Percentiles rank a stretch among this genome's conserved stretches.
phyloP scores from a whole-genome alignment of 768 basidiomycete species.

The Termitomyces sp. region DNA sequence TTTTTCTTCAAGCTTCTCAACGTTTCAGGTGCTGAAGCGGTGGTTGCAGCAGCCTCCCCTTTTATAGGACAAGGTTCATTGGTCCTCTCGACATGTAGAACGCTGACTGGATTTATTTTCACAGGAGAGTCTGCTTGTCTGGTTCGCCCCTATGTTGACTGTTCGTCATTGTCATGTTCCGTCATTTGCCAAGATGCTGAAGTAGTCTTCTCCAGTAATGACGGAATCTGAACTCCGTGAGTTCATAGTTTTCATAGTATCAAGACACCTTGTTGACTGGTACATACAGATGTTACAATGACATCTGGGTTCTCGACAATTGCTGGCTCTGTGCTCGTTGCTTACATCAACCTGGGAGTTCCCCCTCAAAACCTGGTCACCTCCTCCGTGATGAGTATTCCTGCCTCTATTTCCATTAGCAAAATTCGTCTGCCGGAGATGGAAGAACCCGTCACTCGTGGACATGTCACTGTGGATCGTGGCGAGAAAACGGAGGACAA shows the following conservation, averaged over 20 bases:
- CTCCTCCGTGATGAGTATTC: slow-evolving; percentile 93
- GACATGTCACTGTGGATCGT: slow-evolving; percentile 76
- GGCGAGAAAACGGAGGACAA: slow-evolving; percentile 56
- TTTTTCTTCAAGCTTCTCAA: slow-evolving; percentile 92
- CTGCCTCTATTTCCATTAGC: slow-evolving; percentile 89
- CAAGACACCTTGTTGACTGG: neutral
- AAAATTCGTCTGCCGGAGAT: slow-evolving; percentile 84
- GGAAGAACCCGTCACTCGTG: slow-evolving; percentile 85
- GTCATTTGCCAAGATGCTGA: slow-evolving; percentile 1
- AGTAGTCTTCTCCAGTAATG: slow-evolving; percentile 46
- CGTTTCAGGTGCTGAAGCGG: slow-evolving; percentile 92
- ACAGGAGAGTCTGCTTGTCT: slow-evolving; percentile 79
- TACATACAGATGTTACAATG: slow-evolving; percentile 64
- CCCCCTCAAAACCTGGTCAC: slow-evolving; percentile 81
- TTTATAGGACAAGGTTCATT: slow-evolving; percentile 81
- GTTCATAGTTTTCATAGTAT: slow-evolving; percentile 15
- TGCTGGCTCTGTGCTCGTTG: slow-evolving; percentile 84
- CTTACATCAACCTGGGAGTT: slow-evolving; percentile 79
- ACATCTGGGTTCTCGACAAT: slow-evolving; percentile 94
- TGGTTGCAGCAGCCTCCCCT: slow-evolving; percentile 91
- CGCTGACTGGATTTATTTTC: neutral
- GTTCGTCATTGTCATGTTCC: slow-evolving; percentile 26
- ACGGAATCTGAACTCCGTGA: slow-evolving; percentile 79
- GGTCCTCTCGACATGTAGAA: neutral
- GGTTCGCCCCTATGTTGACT: slow-evolving; percentile 79